Conservation (phyloP, 2,329 filamentous ascomycete genomes). For the Trichophyton equinum region DNA sequence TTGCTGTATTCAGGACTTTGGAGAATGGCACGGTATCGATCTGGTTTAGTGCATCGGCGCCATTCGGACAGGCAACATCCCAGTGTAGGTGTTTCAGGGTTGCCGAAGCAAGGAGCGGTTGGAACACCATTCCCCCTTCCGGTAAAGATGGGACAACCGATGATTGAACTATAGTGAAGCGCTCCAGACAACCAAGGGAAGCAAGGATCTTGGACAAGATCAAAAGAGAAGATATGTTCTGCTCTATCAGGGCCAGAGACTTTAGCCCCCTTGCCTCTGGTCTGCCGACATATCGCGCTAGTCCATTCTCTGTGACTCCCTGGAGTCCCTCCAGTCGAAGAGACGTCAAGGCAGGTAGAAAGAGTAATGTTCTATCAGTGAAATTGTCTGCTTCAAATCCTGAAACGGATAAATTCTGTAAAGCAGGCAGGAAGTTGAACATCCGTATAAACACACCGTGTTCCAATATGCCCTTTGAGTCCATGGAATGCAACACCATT, state of each 20-base stretch:
- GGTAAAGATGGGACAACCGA: conserved; percentile 36
- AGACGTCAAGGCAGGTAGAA: conserved; percentile 40
- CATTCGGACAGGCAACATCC: conserved; percentile 37
- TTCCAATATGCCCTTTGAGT: conserved; percentile 35
- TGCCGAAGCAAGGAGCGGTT: conserved; percentile 38
- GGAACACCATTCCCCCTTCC: conserved; percentile 32
- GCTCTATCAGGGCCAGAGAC: conserved; percentile 40
- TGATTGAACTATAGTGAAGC: conserved; percentile 42
- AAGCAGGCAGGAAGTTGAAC: conserved; percentile 39
- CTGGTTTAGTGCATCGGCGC: conserved; percentile 25
- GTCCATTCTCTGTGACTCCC: conserved; percentile 44
- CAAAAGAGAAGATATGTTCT: conserved; percentile 40
- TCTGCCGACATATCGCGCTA: conserved; percentile 40
- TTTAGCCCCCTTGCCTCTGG: conserved; percentile 34
- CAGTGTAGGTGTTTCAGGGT: conserved; percentile 45
- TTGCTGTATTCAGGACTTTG: conserved; percentile 21
- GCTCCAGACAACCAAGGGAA: conserved; percentile 33
- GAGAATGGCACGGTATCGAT: conserved; percentile 29
- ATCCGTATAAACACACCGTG: conserved; percentile 44
- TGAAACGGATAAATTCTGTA: conserved; percentile 44
- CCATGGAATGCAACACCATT: conserved; percentile 39
- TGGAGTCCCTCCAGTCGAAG: conserved; percentile 44
- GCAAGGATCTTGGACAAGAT: conserved; percentile 42
- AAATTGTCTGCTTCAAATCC: conserved; percentile 43
- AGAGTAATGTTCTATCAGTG: conserved; percentile 41